Evolutionary conservation across 805 yeast genomes (phyloP), one percentile per base, ranked within the genome.

Genomic region (Candida caryicola): DNA sequence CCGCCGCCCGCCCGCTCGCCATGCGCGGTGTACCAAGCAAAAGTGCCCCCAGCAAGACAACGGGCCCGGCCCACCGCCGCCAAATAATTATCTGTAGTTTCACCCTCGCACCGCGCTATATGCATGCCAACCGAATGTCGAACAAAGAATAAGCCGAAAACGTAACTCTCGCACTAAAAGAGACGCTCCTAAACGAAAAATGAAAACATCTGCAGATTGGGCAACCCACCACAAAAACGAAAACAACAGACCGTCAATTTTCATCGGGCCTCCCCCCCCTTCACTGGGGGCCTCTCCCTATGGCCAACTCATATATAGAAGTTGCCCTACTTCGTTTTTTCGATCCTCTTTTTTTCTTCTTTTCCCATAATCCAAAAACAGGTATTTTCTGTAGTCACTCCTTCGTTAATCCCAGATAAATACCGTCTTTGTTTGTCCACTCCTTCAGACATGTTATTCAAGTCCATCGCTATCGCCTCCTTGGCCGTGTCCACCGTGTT

Each of bases 401-500:
- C 63, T 62, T 62, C 50, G 25, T 21, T 21, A 21, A 50, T 59
- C 57, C 53, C 52, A 55, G 60, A 51, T 43, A 41, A 21, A 39
- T 52, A 47, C 55, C 60, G 45, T 41, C 46, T 32, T 41, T 47
- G 30, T 19, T 13, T 33, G 19, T 18, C 23, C 34, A 17, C 31
- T 17, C 33, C 18, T 18, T 29, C 17, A 18, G 33, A 25, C 13
- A 47, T 47, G 51, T 45, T 47, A 34, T 47, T 47, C 44, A 45
- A 45, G 42, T 43, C 51, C 4, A 32, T 77, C 52, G 70, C 67
- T 50, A 61, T 74, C 37, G 76, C 81, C 38, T 55, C 78, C 37
- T 55, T 79, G 38, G 60, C 73, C 43, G 74, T 75, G 50, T 59
- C 76, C 36, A 71, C 74, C 35, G 43, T 73, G 29, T 83, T 86